Percentiles rank a stretch among this genome's conserved stretches.
Conservation (phyloP, 148 eudicot genomes). For the Agrostemma githago region DNA sequence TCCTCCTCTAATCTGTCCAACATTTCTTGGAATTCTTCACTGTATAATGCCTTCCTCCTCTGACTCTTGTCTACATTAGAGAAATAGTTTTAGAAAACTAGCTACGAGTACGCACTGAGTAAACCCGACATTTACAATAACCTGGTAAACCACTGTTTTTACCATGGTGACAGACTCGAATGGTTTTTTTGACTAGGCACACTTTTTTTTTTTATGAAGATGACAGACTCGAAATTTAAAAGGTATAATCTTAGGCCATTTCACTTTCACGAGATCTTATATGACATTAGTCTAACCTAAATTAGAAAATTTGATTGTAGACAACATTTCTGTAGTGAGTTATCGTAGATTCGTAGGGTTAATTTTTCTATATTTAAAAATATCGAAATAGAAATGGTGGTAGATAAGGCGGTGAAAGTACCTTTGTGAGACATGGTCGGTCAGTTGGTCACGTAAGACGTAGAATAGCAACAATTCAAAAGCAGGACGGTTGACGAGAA, state of each 20-base stretch:
- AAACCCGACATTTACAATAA: too few relatives aligned
- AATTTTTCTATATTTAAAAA: not conserved
- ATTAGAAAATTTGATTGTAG: not conserved
- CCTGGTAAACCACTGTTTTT: too few relatives aligned
- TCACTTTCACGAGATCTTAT: too few relatives aligned
- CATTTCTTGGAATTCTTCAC: slow-evolving; percentile 69
- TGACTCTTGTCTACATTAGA: slow-evolving; percentile 17
- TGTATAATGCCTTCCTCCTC: slow-evolving; percentile 47
- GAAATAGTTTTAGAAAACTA: not conserved
- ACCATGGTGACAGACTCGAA: too few relatives aligned
- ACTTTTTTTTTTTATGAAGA: too few relatives aligned
- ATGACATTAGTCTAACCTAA: not conserved
- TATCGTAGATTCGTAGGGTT: not conserved
- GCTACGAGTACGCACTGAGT: too few relatives aligned
- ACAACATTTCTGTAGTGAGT: not conserved
- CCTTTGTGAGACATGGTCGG: slow-evolving; percentile 10
- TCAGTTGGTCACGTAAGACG: not conserved
- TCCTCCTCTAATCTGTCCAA: slow-evolving; percentile 68
- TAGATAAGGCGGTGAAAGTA: not conserved
- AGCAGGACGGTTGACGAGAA: not conserved
- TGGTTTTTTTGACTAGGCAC: too few relatives aligned
- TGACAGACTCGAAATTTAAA: too few relatives aligned
- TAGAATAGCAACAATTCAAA: not conserved
- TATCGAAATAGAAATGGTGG: too few relatives aligned
- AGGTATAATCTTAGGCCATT: too few relatives aligned